phyloP scores from a whole-genome alignment of 2,329 filamentous ascomycete genomes.

The Ceratocystis huliohia region DNA sequence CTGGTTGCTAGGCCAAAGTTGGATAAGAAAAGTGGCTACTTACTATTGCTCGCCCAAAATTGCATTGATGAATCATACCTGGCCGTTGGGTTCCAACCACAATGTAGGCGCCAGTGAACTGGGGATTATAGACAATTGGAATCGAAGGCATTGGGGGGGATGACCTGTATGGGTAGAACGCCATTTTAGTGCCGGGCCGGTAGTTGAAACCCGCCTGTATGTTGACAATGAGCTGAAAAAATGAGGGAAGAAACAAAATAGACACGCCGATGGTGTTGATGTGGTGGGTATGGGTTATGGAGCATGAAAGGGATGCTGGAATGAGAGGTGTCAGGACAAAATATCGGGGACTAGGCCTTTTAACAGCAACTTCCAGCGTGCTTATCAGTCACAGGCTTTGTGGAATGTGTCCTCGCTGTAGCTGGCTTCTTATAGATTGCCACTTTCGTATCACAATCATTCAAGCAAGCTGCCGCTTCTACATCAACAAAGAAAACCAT shows the following conservation, averaged over 20 bases:
- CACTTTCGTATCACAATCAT: not conserved
- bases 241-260: not conserved
- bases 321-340: constrained; percentile 1
- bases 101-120: not conserved
- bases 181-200: not conserved
- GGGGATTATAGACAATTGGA: not conserved
- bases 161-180: not conserved
- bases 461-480: not conserved
- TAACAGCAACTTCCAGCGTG: not conserved
- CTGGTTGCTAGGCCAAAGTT: not conserved
- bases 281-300: not conserved
- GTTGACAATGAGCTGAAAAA: too few species aligned
- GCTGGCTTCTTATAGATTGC: not conserved
- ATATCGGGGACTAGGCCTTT: not conserved
- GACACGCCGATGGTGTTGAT: not conserved
- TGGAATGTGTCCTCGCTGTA: not conserved
- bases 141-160: not conserved
- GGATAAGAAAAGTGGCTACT: not conserved
- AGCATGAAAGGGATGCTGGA: not conserved
- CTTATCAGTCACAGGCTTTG: not conserved
- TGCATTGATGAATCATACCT: not conserved
- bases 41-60: not conserved
- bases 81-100: not conserved
- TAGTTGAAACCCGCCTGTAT: not conserved
- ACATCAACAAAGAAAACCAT: too few species aligned